Evolutionary conservation across 2,329 filamentous ascomycete species (phyloP), one percentile per base, ranked within the genome.

Genomic region (Pseudogymnoascus sp.): DNA sequence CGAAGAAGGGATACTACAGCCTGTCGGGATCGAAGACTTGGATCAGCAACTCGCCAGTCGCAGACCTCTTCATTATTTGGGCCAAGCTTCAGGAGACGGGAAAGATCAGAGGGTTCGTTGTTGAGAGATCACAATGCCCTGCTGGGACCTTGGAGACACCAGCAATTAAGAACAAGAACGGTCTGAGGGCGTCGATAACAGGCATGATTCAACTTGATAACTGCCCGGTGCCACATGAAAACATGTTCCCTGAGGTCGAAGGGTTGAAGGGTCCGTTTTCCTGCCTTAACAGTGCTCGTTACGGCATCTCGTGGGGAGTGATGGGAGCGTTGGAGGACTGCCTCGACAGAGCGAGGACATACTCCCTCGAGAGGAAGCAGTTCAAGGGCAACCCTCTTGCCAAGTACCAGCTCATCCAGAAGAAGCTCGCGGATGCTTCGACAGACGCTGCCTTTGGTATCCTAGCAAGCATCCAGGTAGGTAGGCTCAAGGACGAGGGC

Each of bases 141-240:
- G 80, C 90, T 0, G 93, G 94, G 2, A 95, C 92, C 0, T 80
- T 99, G 12, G 91, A 94, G 74, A 99, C 94, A 5, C 94, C 94
- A 1, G 78, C 89, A 11, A 88, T 99, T 73, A 95, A 95, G 79
- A 85, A 97, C 78, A 99, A 99, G 82, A 97, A 89, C 64, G 94
- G 92, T 1, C 83, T 99, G 32, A 83, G 94, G 62, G 94, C 94
- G 11, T 96, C 90, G 11, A 89, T 97, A 65, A 99, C 94, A 0
- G 94, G 94, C 62, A 97, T 97, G 94, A 97, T 99, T 66, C 91
- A 96, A 68, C 82, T 99, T 71, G 93, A 97, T 65, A 86, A 89
- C 65, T 92, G 90, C 66, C 93, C 94, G 0, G 91, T 99, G 0
- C 87, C 91, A 0, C 85, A 87, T 66, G 89, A 85, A 68, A 96